These are phyloP conservation scores for Lasiodiplodia gonubiensis DNA, from an alignment of 2,329 filamentous ascomycete genomes.

Conservation along the genomic window DNA sequence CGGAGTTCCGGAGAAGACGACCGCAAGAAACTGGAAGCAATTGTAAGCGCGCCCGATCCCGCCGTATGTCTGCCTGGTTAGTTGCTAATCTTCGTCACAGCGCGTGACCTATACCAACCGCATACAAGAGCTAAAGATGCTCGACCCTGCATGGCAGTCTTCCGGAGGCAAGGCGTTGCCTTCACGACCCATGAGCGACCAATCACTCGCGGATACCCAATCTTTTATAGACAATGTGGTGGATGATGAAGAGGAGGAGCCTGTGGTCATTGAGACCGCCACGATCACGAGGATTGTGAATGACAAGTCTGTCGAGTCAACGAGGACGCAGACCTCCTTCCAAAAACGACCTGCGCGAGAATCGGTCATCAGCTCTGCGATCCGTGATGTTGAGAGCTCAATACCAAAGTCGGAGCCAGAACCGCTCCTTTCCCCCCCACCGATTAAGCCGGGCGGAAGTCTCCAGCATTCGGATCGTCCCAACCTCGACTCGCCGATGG, in stretches of 20 bases:
- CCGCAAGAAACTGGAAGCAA: conserved; percentile 86
- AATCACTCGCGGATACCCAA: conserved; percentile 50
- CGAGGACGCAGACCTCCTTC: neutral
- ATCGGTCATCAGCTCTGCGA: conserved; percentile 50
- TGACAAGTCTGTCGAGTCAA: conserved; percentile 42
- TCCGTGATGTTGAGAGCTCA: conserved; percentile 47
- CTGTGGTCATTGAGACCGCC: conserved; percentile 58
- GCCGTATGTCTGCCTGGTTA: neutral
- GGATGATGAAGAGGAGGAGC: conserved; percentile 45
- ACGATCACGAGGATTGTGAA: conserved; percentile 60
- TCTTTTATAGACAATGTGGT: conserved; percentile 40
- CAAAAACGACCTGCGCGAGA: conserved; percentile 35
- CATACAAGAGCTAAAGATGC: conserved; percentile 82
- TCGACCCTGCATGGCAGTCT: conserved; percentile 62
- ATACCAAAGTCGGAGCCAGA: conserved; percentile 36
- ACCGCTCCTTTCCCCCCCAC: conserved; percentile 44
- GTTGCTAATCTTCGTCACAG: conserved; percentile 51
- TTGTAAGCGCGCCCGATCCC: conserved; percentile 66
- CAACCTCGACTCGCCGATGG: conserved; percentile 56
- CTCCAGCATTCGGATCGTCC: neutral
- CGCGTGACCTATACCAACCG: conserved; percentile 88
- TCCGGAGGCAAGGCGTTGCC: conserved; percentile 76
- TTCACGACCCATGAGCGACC: conserved; percentile 68
- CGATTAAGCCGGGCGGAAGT: conserved; percentile 37
- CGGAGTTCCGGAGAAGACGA: conserved; percentile 87